phyloP scores from a whole-genome alignment of 257 asterid genomes.

The Gynochthodes officinalis region DNA sequence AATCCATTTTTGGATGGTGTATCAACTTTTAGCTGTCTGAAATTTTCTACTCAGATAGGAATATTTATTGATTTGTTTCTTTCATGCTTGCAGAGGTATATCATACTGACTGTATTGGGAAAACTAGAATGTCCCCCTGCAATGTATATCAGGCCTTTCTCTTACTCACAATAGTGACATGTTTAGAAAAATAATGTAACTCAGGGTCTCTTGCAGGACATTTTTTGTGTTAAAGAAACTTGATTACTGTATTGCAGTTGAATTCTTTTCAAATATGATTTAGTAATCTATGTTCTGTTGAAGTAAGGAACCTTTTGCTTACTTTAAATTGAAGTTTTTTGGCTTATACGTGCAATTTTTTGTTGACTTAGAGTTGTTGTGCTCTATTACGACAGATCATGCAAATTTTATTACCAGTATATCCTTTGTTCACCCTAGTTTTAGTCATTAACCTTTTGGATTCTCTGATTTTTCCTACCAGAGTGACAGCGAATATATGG shows the following conservation, averaged over 20 bases:
- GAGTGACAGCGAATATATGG: constrained; percentile 99
- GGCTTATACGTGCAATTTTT: background rate
- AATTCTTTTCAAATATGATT: background rate
- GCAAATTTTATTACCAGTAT: background rate
- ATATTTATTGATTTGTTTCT: background rate
- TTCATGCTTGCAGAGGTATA: background rate
- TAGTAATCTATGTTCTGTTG: background rate
- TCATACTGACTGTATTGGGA: background rate
- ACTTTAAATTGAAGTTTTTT: background rate
- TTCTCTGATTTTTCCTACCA: constrained; percentile 30
- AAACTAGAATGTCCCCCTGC: background rate
- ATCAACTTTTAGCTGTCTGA: too few relatives aligned
- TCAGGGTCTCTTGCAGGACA: background rate
- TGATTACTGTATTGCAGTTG: background rate
- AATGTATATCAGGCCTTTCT: background rate
- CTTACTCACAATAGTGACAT: too few relatives aligned
- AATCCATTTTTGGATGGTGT: background rate
- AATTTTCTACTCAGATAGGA: background rate
- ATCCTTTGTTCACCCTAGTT: background rate
- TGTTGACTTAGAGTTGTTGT: too few relatives aligned
- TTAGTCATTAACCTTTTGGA: background rate
- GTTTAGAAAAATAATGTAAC: background rate
- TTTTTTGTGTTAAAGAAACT: background rate
- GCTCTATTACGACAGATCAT: background rate
- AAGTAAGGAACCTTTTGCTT: background rate